Evolutionary conservation across 2,329 filamentous ascomycete genomes (phyloP), one percentile per base, ranked within the genome.

Genomic region (Gaeumannomyces sp.): DNA sequence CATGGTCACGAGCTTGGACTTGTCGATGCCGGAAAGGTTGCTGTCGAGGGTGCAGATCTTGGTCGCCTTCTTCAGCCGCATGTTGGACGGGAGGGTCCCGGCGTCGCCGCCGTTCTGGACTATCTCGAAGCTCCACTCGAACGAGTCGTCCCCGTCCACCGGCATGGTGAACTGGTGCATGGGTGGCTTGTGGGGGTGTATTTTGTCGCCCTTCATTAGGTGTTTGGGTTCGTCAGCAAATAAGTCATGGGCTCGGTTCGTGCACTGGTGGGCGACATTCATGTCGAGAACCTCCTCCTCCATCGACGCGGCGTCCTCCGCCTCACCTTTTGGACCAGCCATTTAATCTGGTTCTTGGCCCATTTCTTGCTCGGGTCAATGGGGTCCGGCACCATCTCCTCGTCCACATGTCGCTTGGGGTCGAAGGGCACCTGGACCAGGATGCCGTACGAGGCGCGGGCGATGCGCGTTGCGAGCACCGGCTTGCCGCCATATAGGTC

Each of bases 381-480:
- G 35, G 35, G 35, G 14, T 38, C 35, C 35, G 33, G 7, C 8
- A 6, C 33, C 8, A 33, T 8, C 0, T 75, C 73, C 65, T 77
- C 75, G 63, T 75, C 70, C 8, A 73, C 68, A 65, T 81, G 78
- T 10, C 71, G 67, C 1, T 67, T 67, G 0, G 77, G 73, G 35
- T 76, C 72, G 59, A 78, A 81, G 31, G 69, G 69, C 64, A 76
- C 68, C 61, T 74, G 72, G 62, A 76, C 75, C 0, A 79, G 62
- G 19, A 81, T 71, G 7, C 78, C 79, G 65, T 81, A 81, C 67
- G 77, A 80, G 6, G 78, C 75, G 25, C 78, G 73, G 16, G 78
- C 78, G 13, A 78, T 72, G 4, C 79, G 72, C 35, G 72, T 75
- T 11, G 76, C 73, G 8, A 85, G 73, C 1, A 84, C 79, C 0